Percentiles rank a stretch among this genome's conserved stretches.
Conservation (phyloP, 305 asterid species). For the Fraxinus paxiana region DNA sequence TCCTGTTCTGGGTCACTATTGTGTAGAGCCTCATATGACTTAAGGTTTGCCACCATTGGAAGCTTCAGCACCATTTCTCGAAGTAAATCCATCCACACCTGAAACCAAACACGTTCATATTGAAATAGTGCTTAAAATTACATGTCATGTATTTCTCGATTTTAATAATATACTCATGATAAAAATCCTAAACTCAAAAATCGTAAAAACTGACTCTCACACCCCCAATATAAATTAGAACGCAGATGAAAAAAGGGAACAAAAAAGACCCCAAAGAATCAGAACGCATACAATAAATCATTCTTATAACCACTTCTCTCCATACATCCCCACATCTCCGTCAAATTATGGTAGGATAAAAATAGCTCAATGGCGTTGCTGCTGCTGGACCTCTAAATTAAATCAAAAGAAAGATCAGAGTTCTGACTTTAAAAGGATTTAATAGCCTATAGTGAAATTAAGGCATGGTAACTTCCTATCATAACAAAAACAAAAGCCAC, state of each 20-base stretch:
- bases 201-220: background rate
- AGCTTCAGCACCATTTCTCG: constrained; percentile 84
- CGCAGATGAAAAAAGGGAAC: background rate
- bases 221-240: background rate
- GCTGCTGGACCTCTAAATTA: background rate
- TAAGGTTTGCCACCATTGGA: constrained; percentile 60
- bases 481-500: constrained; percentile 8
- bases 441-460: background rate
- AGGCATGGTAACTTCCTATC: background rate
- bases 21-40: constrained; percentile 57
- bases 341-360: background rate
- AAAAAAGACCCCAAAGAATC: background rate
- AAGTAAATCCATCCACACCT: constrained; percentile 92
- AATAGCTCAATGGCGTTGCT: background rate
- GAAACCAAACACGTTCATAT: constrained; percentile 24
- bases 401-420: background rate
- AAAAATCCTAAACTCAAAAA: background rate
- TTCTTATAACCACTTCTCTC: background rate
- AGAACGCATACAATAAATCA: background rate
- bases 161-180: background rate
- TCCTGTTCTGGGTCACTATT: constrained; percentile 86
- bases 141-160: background rate
- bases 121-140: constrained; percentile 11
- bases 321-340: background rate
- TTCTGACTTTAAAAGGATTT: background rate